Evolutionary conservation across 2,329 filamentous ascomycete genomes (phyloP).

Genomic region (Arthroderma sp.): DNA sequence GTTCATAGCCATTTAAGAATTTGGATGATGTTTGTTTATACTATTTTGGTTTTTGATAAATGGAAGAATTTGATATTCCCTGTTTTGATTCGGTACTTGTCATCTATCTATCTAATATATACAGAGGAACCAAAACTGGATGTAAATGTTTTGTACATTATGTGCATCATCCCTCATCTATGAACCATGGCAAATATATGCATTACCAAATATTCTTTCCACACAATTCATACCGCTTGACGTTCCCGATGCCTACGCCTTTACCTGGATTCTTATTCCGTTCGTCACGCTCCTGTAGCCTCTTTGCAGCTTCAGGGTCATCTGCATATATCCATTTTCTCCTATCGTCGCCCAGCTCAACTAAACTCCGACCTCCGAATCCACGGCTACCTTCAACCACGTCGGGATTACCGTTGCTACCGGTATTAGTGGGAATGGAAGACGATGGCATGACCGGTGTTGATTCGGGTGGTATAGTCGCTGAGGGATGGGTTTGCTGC

Average conservation of each 20-base stretch:
- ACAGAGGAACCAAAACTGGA: no score
- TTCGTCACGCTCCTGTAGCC: constrained; percentile 49
- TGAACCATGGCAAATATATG: background rate
- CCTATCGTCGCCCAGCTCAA: constrained; percentile 82
- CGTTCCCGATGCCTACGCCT: constrained; percentile 47
- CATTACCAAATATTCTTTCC: constrained; percentile 87
- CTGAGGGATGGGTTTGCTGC: background rate
- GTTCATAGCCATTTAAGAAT: no score
- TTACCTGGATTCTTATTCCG: constrained; percentile 48
- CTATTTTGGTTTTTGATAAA: no score
- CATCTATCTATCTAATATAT: no score
- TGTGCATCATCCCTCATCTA: background rate
- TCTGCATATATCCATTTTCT: constrained; percentile 76
- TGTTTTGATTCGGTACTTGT: no score
- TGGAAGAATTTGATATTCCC: no score
- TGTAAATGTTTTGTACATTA: no score
- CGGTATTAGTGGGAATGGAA: constrained; percentile 14
- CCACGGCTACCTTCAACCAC: constrained; percentile 60
- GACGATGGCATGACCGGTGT: constrained; percentile 5
- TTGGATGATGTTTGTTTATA: no score
- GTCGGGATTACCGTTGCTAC: constrained; percentile 35
- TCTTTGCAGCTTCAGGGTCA: constrained; percentile 56
- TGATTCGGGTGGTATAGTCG: constrained; percentile 2
- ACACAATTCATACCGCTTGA: constrained; percentile 81
- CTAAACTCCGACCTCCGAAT: constrained; percentile 67